phyloP scores from a whole-genome alignment of 805 yeast genomes.

The Zygosaccharomyces bisporus region DNA sequence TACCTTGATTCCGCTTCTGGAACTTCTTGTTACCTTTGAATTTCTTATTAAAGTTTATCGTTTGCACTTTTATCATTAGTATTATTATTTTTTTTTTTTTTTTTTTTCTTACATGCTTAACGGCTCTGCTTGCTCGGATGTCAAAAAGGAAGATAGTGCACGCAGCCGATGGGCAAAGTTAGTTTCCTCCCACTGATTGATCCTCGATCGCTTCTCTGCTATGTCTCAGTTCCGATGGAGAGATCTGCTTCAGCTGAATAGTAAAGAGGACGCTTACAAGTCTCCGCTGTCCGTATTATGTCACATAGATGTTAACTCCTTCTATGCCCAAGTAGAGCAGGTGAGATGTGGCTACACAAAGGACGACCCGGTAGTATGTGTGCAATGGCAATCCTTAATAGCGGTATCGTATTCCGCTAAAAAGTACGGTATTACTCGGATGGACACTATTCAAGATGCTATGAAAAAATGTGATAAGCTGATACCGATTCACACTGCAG shows the following conservation, averaged over 20 bases:
- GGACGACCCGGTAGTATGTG: constrained; percentile 85
- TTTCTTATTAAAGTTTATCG: too few species aligned
- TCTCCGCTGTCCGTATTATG: constrained; percentile 77
- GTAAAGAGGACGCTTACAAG: constrained; percentile 45
- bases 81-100: not conserved
- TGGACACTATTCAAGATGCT: constrained; percentile 70
- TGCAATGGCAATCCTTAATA: constrained; percentile 86
- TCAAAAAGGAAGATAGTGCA: too few species aligned
- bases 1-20: too few species aligned
- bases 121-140: too few species aligned
- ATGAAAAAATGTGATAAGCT: constrained; percentile 69
- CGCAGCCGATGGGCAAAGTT: too few species aligned
- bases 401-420: constrained; percentile 93
- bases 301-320: constrained; percentile 90
- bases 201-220: not conserved
- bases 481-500: constrained; percentile 87
- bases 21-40: too few species aligned
- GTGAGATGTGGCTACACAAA: constrained; percentile 59
- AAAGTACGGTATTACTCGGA: constrained; percentile 71
- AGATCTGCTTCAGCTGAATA: constrained; percentile 48
- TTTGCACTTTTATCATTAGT: too few species aligned
- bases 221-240: constrained; percentile 47
- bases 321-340: constrained; percentile 92
- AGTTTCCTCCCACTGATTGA: too few species aligned
- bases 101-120: not conserved